Conservation (phyloP, 805 yeast species). For the Yarrowia hollandica region DNA sequence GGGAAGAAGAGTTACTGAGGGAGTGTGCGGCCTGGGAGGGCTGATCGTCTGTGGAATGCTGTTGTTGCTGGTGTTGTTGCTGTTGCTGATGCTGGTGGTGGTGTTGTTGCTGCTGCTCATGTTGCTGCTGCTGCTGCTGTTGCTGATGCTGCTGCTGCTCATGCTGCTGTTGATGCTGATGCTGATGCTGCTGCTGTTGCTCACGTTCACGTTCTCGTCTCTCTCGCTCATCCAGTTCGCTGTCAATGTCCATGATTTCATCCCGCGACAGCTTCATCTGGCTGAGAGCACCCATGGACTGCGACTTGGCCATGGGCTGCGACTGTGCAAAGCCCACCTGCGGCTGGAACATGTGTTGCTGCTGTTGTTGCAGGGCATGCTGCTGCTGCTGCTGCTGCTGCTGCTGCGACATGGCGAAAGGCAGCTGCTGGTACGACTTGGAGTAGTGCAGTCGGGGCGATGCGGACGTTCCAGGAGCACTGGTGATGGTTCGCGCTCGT, state of each 20-base stretch:
- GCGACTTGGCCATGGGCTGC: constrained; percentile 27
- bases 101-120: neutral
- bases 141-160: neutral
- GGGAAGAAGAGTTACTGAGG: neutral
- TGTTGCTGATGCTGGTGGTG: neutral
- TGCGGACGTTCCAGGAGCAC: neutral
- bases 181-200: constrained; percentile 26
- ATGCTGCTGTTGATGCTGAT: constrained; percentile 33
- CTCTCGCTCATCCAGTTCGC: constrained; percentile 6
- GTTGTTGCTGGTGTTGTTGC: neutral
- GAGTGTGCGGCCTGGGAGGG: neutral
- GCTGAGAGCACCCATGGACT: constrained; percentile 21
- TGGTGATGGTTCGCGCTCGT: constrained; percentile 25
- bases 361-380: neutral
- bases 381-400: constrained; percentile 2
- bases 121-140: neutral
- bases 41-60: neutral
- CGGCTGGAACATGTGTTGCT: constrained; percentile 27
- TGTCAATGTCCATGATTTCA: constrained; percentile 17
- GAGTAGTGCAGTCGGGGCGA: constrained; percentile 19
- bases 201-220: neutral
- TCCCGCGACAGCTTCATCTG: constrained; percentile 14
- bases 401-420: neutral
- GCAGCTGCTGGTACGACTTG: constrained; percentile 21
- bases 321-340: constrained; percentile 1